Evolutionary conservation across 2,329 filamentous ascomycete species (phyloP).

Genomic region (Beauveria asiatica): DNA sequence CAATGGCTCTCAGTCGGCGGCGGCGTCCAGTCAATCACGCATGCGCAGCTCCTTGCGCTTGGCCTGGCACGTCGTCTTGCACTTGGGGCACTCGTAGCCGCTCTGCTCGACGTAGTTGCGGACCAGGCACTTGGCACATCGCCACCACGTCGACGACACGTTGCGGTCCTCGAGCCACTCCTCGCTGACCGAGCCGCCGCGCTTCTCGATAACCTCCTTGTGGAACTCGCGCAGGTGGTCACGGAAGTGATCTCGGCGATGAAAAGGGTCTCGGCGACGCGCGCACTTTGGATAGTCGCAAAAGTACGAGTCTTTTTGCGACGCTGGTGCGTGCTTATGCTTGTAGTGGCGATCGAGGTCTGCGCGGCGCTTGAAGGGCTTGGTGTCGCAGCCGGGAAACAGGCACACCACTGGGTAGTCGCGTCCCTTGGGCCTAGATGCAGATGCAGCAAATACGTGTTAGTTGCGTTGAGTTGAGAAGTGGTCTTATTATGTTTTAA

Average conservation of each 20-base stretch:
- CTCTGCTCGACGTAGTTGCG: constrained; percentile 32
- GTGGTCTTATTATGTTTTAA: background rate
- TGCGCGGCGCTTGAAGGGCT: constrained; percentile 42
- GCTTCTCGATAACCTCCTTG: constrained; percentile 44
- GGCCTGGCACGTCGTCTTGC: constrained; percentile 38
- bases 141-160: constrained; percentile 39
- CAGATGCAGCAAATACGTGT: constrained; percentile 6
- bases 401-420: constrained; percentile 32
- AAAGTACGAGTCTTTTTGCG: constrained; percentile 32
- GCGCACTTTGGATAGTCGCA: constrained; percentile 46
- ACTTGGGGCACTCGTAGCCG: constrained; percentile 38
- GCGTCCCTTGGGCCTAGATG: constrained; percentile 14
- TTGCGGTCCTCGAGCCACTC: constrained; percentile 33
- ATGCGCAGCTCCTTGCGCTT: constrained; percentile 30
- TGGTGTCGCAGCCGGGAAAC: constrained; percentile 32
- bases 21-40: constrained; percentile 13
- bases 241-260: constrained; percentile 47
- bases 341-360: constrained; percentile 46
- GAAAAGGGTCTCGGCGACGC: constrained; percentile 38
- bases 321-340: constrained; percentile 36
- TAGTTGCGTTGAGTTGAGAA: constrained; percentile 9
- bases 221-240: constrained; percentile 49
- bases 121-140: constrained; percentile 43
- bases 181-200: constrained; percentile 27
- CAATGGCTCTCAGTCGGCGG: background rate